Base-by-base conservation (phyloP, 257 asterid genomes). In the Nyctanthes arbortristis region DNA sequence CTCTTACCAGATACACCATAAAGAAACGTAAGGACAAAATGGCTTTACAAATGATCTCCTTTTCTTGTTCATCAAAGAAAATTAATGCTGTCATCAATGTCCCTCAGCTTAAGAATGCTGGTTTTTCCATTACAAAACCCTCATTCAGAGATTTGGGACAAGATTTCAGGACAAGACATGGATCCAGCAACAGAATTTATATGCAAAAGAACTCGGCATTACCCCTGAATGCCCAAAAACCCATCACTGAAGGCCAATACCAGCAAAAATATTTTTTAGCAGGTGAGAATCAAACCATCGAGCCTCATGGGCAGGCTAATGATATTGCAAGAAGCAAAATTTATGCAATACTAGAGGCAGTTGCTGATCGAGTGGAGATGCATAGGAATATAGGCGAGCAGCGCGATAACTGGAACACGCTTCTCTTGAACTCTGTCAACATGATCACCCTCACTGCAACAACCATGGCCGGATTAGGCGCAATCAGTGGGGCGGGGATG, bases 361-460 rank as follows among this genome's bases (percentile, higher is more conserved):
- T 82, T 22, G 65, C 82, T 2, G 86, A 81, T 43, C 75, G 83
- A 70, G 68, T 75, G 7, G 81, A 77, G 60, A 75, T 78, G 83
- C 79, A 82, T 33, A 66, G 67, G 10, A 82, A 77, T n/a, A 68
- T 82, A 1, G 83, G 87, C 24, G 70, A 79, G 25, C 87, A 82
- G 33, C 73, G 82, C 61, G 28, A 74, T 10, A 77, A 77, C 32
- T 82, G 87, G 87, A 82, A 82, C 55, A 45, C 75, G 5, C 79
- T 81, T 29, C 79, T 78, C 10, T 12, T 78, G 31, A 64, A 70
- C 1, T 81, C 83, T 0, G 63, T 78, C 63, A 81, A 81, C 69
- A 40, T 57, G 52, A 68, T 78, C 58, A 78, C 75, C 18, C 71
- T 75, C 36, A 72, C 83, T 4, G 84, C 76, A 63, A 72, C 86